Evolutionary conservation across 1,139 yeast genomes (phyloP), one percentile per base, ranked within the genome.

Genomic region (Lodderomyces pseudojiufengensis): DNA sequence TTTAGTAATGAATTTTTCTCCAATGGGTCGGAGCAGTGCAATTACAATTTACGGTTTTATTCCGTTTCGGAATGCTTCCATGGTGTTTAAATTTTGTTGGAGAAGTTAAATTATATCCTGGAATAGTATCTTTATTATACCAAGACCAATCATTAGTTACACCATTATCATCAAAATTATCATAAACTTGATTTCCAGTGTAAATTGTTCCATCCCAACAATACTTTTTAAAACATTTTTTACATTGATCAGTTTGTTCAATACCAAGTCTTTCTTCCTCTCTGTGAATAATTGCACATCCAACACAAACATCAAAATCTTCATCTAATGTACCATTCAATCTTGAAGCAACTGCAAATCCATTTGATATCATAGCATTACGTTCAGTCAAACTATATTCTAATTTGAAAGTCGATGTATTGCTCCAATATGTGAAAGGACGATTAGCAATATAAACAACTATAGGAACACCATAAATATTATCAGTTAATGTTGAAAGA

Each of bases 281-380:
- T 57, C 96, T 78, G 59, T 87, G 83, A 40, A 88, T 70, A 35
- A 88, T 76, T 6, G 97, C 97, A 67, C 97, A 88, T 2, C 87
- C 85, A 36, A 87, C 74, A 67, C 97, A 88, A 4, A 82, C 73
- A 37, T 76, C 70, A 80, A 87, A 88, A 37, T 83, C 81, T 2
- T 65, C 59, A 50, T 84, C 95, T 28, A 81, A 62, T 3, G 96
- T 84, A 28, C 79, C 64, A 55, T 87, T 87, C 47, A 73, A 71
- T 55, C 87, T 76, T 1, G 95, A 73, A 22, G 84, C 76, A 24
- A 76, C 74, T 54, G 84, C 92, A 55, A 81, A 86, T 9, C 96
- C 97, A 56, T 88, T 88, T 49, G 72, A 63, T 43, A 87, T 77
- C 65, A 87, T 70, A 1, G 70, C 66, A 34, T 66, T 59, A 49